phyloP scores from a whole-genome alignment of 345 rosid species.

The Pistacia integerrima region DNA sequence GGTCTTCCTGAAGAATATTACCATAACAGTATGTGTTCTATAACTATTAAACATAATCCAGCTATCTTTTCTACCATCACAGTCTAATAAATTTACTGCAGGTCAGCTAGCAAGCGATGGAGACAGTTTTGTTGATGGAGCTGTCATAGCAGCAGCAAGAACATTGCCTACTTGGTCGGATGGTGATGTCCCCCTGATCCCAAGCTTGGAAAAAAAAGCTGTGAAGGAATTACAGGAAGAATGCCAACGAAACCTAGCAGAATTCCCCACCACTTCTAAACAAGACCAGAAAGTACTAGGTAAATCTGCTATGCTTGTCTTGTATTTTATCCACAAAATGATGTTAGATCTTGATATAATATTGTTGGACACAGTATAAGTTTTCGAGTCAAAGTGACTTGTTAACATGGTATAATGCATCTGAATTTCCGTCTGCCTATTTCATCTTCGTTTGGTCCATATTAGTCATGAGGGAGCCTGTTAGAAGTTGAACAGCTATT shows the following conservation, averaged over 20 bases:
- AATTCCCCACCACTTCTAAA: slow-evolving; percentile 66
- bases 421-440: too few species aligned
- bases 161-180: slow-evolving; percentile 89
- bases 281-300: slow-evolving; percentile 79
- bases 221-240: slow-evolving; percentile 82
- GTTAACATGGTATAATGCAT: too few species aligned
- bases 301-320: slow-evolving; percentile 23
- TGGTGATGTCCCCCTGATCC: slow-evolving; percentile 74
- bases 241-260: slow-evolving; percentile 68
- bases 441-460: too few species aligned
- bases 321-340: too few species aligned
- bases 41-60: neutral
- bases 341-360: too few species aligned
- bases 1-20: slow-evolving; percentile 89
- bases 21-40: slow-evolving; percentile 56
- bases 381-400: too few species aligned
- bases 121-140: slow-evolving; percentile 79
- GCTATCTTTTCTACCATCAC: slow-evolving; percentile 4
- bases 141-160: slow-evolving; percentile 88
- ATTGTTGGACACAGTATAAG: too few species aligned
- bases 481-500: too few species aligned
- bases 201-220: slow-evolving; percentile 77
- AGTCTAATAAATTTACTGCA: slow-evolving; percentile 23
- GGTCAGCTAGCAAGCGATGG: slow-evolving; percentile 44
- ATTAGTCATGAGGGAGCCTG: too few species aligned